Evolutionary conservation across 2,329 filamentous ascomycete species (phyloP).

Genomic region (Pyrenochaeta sp.): DNA sequence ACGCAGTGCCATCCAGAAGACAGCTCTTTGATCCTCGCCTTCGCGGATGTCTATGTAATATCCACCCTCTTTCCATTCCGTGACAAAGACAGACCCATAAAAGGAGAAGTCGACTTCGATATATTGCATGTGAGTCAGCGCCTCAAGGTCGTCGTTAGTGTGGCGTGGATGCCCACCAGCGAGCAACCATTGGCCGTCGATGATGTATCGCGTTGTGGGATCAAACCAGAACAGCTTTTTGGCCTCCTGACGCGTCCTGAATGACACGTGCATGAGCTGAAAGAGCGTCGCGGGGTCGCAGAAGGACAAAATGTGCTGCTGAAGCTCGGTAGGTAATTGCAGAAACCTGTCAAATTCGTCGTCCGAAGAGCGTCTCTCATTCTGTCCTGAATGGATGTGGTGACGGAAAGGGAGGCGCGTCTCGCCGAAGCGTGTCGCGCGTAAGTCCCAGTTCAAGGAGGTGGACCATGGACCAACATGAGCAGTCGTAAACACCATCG

Average conservation of each 20-base stretch:
- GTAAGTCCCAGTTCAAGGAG: conserved; percentile 4
- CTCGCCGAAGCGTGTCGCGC: conserved; percentile 2
- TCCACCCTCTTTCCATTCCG: conserved; percentile 5
- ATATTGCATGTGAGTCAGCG: conserved; percentile 5
- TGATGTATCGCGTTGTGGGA: conserved; percentile 7
- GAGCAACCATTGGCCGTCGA: conserved; percentile 17
- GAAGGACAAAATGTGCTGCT: conserved; percentile 15
- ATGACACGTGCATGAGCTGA: conserved; percentile 23
- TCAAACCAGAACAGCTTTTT: conserved; percentile 11
- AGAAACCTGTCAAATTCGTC: background rate
- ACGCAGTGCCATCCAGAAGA: conserved; percentile 7
- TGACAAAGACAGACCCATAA: background rate
- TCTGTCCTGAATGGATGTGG: conserved; percentile 7
- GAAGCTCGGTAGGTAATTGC: conserved; percentile 17
- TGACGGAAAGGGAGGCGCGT: conserved; percentile 6
- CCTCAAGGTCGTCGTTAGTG: conserved; percentile 6
- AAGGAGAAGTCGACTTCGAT: conserved; percentile 10
- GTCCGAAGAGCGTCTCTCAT: background rate
- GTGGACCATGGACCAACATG: conserved; percentile 1
- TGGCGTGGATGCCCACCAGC: conserved; percentile 11
- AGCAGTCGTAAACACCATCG: background rate
- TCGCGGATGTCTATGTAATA: background rate
- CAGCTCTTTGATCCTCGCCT: background rate
- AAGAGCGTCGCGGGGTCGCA: conserved; percentile 22
- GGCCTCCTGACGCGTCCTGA: conserved; percentile 6